phyloP scores from a whole-genome alignment of 1,139 yeast species.

The Insectozyma bohioensis region DNA sequence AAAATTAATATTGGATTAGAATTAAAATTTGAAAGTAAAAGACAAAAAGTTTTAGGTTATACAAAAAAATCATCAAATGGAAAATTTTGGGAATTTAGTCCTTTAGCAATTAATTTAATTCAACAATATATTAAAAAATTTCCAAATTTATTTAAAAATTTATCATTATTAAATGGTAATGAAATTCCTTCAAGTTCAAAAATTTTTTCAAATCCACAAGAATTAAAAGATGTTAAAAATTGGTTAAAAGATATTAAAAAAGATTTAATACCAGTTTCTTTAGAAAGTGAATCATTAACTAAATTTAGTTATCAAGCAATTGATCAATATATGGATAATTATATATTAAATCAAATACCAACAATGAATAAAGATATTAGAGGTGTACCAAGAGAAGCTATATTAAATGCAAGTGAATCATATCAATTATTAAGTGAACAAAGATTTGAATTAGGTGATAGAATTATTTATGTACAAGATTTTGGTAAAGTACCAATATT shows the following conservation, averaged over 20 bases:
- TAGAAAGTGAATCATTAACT: slow-evolving; percentile 80
- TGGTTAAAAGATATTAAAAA: slow-evolving; percentile 63
- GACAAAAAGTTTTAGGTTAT: slow-evolving; percentile 85
- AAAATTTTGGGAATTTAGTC: slow-evolving; percentile 82
- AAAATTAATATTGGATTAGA: slow-evolving; percentile 80
- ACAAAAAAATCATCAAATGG: slow-evolving; percentile 55
- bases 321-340: slow-evolving; percentile 61
- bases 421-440: slow-evolving; percentile 74
- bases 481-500: slow-evolving; percentile 89
- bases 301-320: slow-evolving; percentile 63
- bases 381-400: slow-evolving; percentile 84
- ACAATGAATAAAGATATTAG: slow-evolving; percentile 58
- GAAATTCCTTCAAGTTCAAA: slow-evolving; percentile 30
- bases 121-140: slow-evolving; percentile 60
- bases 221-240: slow-evolving; percentile 41
- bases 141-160: slow-evolving; percentile 56
- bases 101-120: slow-evolving; percentile 67
- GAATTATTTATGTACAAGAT: slow-evolving; percentile 82
- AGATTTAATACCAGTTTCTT: slow-evolving; percentile 61
- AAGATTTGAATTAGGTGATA: slow-evolving; percentile 80
- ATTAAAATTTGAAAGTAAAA: slow-evolving; percentile 75
- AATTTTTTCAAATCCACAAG: slow-evolving; percentile 26
- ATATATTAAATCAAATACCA: slow-evolving; percentile 41
- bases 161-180: slow-evolving; percentile 20
- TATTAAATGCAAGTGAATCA: slow-evolving; percentile 75